Evolutionary conservation across 805 yeast species (phyloP).

Genomic region (Yamadazyma akitaensis): DNA sequence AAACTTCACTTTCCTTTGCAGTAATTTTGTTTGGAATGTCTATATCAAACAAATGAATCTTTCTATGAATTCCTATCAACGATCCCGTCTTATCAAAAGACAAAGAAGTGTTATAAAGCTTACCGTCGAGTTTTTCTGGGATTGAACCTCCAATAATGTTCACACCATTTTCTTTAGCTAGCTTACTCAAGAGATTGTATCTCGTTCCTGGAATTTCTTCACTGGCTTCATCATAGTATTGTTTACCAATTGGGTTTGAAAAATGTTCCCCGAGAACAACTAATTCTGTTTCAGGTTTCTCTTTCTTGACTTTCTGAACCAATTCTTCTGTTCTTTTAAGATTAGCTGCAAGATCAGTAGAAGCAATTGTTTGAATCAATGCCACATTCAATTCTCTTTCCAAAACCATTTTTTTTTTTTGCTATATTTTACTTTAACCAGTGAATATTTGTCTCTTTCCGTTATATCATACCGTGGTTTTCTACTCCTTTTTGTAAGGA

Average conservation of each 20-base stretch:
- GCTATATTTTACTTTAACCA: no score
- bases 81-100: constrained; percentile 64
- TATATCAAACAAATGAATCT: constrained; percentile 87
- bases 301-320: constrained; percentile 6
- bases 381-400: constrained; percentile 9
- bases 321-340: constrained; percentile 11
- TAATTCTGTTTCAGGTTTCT: constrained; percentile 11
- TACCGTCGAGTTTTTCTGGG: constrained; percentile 17
- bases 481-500: no score
- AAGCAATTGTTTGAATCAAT: constrained; percentile 8
- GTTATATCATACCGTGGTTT: no score
- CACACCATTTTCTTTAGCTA: constrained; percentile 19
- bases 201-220: constrained; percentile 12
- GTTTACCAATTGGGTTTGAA: constrained; percentile 3
- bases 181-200: constrained; percentile 6
- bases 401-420: constrained; percentile 5
- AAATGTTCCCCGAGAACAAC: constrained; percentile 12
- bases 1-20: constrained; percentile 69
- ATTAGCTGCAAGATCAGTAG: constrained; percentile 8
- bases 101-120: constrained; percentile 29
- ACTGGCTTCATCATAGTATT: not conserved
- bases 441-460: no score
- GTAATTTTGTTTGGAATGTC: constrained; percentile 76
- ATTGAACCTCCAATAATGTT: constrained; percentile 24
- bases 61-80: constrained; percentile 73